Evolutionary conservation across 116 monocot genomes (phyloP).

Genomic region (Posidonia oceanica): DNA sequence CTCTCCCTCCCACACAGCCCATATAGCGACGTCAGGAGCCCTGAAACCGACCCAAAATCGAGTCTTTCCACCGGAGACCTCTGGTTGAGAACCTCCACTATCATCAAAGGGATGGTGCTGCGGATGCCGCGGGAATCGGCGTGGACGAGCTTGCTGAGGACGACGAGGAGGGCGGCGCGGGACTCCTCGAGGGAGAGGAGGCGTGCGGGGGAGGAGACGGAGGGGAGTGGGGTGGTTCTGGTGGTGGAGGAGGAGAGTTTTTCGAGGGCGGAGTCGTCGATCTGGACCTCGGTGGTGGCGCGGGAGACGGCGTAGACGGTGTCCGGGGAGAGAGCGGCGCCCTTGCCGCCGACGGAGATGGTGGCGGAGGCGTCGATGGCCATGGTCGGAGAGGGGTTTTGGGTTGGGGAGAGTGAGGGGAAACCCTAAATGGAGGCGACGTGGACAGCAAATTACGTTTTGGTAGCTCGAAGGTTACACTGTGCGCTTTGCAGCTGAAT

Average conservation of each 20-base stretch:
- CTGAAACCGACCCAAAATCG: conserved; percentile 45
- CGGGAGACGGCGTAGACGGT: conserved; percentile 42
- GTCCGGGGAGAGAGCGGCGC: conserved; percentile 40
- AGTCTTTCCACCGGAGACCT: conserved; percentile 18
- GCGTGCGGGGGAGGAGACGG: background rate
- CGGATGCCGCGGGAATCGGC: conserved; percentile 34
- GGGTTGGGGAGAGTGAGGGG: too few relatives aligned
- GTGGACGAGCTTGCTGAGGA: conserved; percentile 66
- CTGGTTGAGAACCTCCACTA: conserved; percentile 26
- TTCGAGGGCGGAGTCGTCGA: conserved; percentile 71
- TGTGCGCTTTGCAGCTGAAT: too few relatives aligned
- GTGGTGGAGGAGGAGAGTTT: conserved; percentile 23
- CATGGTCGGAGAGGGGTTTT: conserved; percentile 12
- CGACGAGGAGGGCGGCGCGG: conserved; percentile 62
- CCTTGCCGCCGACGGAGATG: conserved; percentile 54
- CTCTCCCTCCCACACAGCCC: conserved; percentile 17
- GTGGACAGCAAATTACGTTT: too few relatives aligned
- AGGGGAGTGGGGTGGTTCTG: conserved; percentile 3
- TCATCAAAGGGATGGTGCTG: conserved; percentile 24
- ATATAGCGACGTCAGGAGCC: conserved; percentile 30
- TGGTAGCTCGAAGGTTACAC: too few relatives aligned
- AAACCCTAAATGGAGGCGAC: too few relatives aligned
- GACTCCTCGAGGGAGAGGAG: conserved; percentile 29
- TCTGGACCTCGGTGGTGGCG: conserved; percentile 16
- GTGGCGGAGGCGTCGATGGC: conserved; percentile 12